Evolutionary conservation across 2,329 filamentous ascomycete genomes (phyloP).

Genomic region (Aspergillus ibericus): DNA sequence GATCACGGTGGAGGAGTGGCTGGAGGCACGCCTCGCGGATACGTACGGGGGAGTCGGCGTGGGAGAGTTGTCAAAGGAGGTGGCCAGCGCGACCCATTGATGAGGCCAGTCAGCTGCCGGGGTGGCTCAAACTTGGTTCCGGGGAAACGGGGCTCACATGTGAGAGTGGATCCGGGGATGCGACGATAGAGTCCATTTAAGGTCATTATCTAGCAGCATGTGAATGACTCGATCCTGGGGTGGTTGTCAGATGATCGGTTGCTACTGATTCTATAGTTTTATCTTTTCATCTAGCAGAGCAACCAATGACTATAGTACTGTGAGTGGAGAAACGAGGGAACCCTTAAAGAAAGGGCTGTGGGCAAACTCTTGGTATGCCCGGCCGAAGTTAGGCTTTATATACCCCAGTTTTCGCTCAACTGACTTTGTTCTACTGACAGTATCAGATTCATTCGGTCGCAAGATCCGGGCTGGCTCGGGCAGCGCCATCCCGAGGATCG

Average conservation of each 20-base stretch:
- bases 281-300: too few relatives aligned
- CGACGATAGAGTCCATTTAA: background rate
- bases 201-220: background rate
- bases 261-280: too few relatives aligned
- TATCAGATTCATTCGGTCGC: too few relatives aligned
- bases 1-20: conserved; percentile 27
- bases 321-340: too few relatives aligned
- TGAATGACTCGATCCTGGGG: background rate
- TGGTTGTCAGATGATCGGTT: background rate
- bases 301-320: too few relatives aligned
- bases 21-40: conserved; percentile 24
- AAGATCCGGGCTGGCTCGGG: too few relatives aligned
- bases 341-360: too few relatives aligned
- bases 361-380: too few relatives aligned
- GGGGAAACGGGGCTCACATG: background rate
- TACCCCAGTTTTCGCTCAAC: too few relatives aligned
- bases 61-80: conserved; percentile 16
- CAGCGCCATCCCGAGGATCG: too few relatives aligned
- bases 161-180: background rate
- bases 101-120: background rate
- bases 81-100: background rate
- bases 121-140: background rate
- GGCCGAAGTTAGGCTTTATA: too few relatives aligned
- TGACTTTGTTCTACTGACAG: too few relatives aligned
- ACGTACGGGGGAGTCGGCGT: conserved; percentile 21